Evolutionary conservation across 805 yeast genomes (phyloP).

Genomic region (Sugiyamaella boreocaroliniensis): DNA sequence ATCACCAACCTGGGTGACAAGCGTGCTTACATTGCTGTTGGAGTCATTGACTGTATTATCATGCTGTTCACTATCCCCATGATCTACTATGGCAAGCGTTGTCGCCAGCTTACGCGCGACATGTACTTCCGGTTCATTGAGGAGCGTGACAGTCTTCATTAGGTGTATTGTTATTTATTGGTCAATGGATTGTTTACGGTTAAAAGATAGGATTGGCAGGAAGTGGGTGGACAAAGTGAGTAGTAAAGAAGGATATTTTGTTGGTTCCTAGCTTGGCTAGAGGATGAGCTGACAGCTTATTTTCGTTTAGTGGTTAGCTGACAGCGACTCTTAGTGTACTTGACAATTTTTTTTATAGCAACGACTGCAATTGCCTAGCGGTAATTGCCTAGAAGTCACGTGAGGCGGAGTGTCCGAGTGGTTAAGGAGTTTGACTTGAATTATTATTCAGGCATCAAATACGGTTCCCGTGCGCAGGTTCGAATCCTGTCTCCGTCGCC

Average conservation of each 20-base stretch:
- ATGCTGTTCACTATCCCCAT: constrained; percentile 53
- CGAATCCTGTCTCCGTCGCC: constrained; percentile 38
- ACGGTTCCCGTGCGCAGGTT: constrained; percentile 39
- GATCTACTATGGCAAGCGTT: constrained; percentile 52
- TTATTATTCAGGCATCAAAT: constrained; percentile 28
- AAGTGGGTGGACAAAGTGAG: too few relatives aligned
- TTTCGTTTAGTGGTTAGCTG: too few relatives aligned
- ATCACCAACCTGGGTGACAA: constrained; percentile 44
- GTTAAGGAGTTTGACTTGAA: constrained; percentile 41
- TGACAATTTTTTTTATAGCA: neutral
- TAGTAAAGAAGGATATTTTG: too few relatives aligned
- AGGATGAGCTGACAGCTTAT: too few relatives aligned
- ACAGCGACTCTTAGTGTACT: neutral
- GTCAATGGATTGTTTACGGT: neutral
- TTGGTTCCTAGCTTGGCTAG: too few relatives aligned
- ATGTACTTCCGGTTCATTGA: constrained; percentile 16
- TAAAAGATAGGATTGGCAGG: too few relatives aligned
- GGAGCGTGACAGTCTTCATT: constrained; percentile 13
- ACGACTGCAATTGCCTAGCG: neutral
- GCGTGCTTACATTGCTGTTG: constrained; percentile 52
- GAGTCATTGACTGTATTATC: constrained; percentile 45
- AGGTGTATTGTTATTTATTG: neutral
- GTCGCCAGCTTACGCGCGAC: constrained; percentile 34
- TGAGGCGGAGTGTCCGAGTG: constrained; percentile 38
- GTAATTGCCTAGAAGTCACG: neutral